Evolutionary conservation across 202 grass and related monocot genomes (phyloP).

Genomic region (Saccharum hybrid): DNA sequence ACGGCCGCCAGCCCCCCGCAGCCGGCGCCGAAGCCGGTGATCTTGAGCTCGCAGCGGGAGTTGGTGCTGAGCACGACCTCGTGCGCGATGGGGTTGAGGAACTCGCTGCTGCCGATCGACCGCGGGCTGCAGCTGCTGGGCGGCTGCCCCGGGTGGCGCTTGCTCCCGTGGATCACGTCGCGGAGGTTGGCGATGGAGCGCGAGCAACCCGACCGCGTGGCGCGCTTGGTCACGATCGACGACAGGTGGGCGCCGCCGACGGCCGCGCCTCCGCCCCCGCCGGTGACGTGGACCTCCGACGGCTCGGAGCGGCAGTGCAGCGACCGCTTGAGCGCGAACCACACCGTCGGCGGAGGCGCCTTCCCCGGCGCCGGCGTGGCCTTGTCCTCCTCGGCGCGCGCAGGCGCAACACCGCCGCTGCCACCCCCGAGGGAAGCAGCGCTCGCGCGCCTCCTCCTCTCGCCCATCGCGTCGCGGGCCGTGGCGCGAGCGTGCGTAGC

Average conservation of each 20-base stretch:
- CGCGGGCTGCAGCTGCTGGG: constrained; percentile 85
- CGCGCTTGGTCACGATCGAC: constrained; percentile 71
- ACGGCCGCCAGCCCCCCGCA: constrained; percentile 5
- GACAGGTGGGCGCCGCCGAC: constrained; percentile 36
- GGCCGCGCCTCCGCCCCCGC: not conserved
- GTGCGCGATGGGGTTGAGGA: constrained; percentile 89
- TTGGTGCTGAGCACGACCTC: constrained; percentile 89
- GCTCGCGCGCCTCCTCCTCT: constrained; percentile 46
- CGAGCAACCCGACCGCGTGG: constrained; percentile 71
- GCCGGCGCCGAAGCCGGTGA: constrained; percentile 65
- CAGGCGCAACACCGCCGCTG: too few species aligned
- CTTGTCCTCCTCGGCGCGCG: constrained; percentile 40
- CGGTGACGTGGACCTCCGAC: constrained; percentile 62
- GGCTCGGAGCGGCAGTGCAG: constrained; percentile 82
- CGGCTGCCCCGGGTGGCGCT: constrained; percentile 73
- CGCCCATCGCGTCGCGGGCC: constrained; percentile 37
- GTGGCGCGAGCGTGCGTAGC: not conserved
- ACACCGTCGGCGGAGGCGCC: constrained; percentile 63
- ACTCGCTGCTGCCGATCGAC: constrained; percentile 92
- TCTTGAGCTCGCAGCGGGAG: constrained; percentile 87
- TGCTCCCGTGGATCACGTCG: constrained; percentile 98
- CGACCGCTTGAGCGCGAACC: constrained; percentile 83
- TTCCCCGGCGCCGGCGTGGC: not conserved
- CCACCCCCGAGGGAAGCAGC: not conserved
- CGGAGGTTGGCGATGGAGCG: constrained; percentile 90